Conservation (phyloP, 2,329 filamentous ascomycete genomes). For the Aquanectria penicillioides region DNA sequence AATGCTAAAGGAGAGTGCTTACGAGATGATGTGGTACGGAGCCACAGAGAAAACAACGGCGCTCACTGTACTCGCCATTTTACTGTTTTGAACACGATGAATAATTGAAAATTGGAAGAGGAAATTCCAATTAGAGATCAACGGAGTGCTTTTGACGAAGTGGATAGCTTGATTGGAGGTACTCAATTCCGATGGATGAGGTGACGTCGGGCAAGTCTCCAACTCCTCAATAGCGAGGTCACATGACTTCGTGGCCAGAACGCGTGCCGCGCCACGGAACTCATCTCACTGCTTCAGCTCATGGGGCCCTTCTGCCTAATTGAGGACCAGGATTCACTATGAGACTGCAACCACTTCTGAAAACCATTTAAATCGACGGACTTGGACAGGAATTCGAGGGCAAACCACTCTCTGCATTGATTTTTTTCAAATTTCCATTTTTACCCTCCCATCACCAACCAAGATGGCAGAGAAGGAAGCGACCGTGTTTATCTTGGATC, state of each 20-base stretch:
- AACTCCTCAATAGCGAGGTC: conserved; percentile 22
- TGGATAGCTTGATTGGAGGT: background rate
- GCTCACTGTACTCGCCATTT: conserved; percentile 59
- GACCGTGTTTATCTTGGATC: conserved; percentile 89
- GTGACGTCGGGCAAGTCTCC: conserved; percentile 14
- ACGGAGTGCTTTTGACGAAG: no score
- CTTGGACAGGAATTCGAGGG: background rate
- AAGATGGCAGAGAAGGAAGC: conserved; percentile 93
- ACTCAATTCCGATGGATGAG: background rate
- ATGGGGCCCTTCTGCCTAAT: conserved; percentile 41
- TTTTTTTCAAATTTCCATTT: no score
- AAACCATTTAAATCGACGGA: conserved; percentile 28
- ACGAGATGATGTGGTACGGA: conserved; percentile 83
- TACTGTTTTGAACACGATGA: conserved; percentile 25
- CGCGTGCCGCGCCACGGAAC: conserved; percentile 36
- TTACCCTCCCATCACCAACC: no score
- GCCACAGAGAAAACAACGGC: conserved; percentile 70
- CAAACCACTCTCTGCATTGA: background rate
- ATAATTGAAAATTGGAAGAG: background rate
- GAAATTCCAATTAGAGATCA: background rate
- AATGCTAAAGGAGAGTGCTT: conserved; percentile 42
- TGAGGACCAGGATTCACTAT: conserved; percentile 32
- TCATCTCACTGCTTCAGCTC: conserved; percentile 28
- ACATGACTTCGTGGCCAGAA: conserved; percentile 46
- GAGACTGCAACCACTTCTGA: conserved; percentile 25